Conservation (phyloP, 306 rosid species). For the Gastrolobium bilobum region DNA sequence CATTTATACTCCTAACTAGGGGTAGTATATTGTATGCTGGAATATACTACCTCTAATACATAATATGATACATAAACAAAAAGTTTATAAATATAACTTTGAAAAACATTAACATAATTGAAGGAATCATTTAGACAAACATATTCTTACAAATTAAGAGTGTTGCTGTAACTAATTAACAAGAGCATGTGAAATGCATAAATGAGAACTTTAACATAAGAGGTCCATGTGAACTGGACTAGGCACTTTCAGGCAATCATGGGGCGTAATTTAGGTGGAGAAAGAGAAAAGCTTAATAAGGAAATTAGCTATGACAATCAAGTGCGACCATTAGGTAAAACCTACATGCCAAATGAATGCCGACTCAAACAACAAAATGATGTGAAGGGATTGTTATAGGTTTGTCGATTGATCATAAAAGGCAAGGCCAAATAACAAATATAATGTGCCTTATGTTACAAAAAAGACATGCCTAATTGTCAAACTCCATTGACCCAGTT, state of each 20-base stretch:
- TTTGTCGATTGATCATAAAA: neutral
- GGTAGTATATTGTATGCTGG: neutral
- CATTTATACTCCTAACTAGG: too few relatives aligned
- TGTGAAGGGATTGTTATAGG: conserved; percentile 19
- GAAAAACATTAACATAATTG: neutral
- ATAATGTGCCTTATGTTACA: neutral
- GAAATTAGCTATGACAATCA: conserved; percentile 22
- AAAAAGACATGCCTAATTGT: conserved; percentile 36
- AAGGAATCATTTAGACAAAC: neutral
- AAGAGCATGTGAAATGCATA: conserved; percentile 49
- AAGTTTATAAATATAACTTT: too few relatives aligned
- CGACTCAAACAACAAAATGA: conserved; percentile 44
- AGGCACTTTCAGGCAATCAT: conserved; percentile 17
- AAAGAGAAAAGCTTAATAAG: neutral
- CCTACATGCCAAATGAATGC: conserved; percentile 3
- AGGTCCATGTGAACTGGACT: conserved; percentile 44
- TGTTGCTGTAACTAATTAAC: conserved; percentile 34
- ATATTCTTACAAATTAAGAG: conserved; percentile 8
- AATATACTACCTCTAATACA: too few relatives aligned
- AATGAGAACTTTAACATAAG: conserved; percentile 36
- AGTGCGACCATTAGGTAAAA: conserved; percentile 26
- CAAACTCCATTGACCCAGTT: conserved; percentile 8
- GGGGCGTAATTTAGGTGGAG: conserved; percentile 43
- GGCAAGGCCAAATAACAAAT: conserved; percentile 25
- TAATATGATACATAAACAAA: too few relatives aligned